Conservation (phyloP, 441 rosid genomes). For the Macaranga tanarius region DNA sequence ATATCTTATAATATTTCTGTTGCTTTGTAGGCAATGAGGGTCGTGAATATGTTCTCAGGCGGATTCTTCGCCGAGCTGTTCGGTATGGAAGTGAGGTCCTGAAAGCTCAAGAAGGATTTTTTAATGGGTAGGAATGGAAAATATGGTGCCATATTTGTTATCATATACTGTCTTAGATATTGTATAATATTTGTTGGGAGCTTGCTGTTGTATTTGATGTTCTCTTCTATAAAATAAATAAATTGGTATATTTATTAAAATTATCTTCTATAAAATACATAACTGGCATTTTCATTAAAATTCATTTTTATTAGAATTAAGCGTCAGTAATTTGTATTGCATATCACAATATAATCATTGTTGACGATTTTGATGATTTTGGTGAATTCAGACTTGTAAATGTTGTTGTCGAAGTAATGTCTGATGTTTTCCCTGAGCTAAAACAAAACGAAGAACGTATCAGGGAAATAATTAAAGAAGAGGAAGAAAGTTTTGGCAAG, state of each 20-base stretch:
- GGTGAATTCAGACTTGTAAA: constrained; percentile 67
- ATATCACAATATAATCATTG: neutral
- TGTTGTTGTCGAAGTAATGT: constrained; percentile 68
- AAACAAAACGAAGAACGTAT: constrained; percentile 74
- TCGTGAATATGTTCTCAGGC: constrained; percentile 94
- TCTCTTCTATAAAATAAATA: neutral
- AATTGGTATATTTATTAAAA: neutral
- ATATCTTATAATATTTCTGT: constrained; percentile 1
- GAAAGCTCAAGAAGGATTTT: constrained; percentile 90
- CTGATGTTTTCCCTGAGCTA: constrained; percentile 89
- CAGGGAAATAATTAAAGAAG: constrained; percentile 66
- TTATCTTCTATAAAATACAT: neutral
- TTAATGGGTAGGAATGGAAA: constrained; percentile 61
- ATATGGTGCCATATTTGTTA: neutral
- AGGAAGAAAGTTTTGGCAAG: constrained; percentile 93
- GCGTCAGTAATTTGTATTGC: neutral
- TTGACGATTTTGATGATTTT: constrained; percentile 7
- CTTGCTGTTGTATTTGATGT: neutral
- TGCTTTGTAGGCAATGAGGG: constrained; percentile 81
- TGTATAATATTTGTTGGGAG: too few species aligned
- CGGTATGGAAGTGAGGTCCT: constrained; percentile 93
- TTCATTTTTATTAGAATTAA: neutral
- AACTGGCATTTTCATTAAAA: neutral
- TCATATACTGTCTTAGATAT: neutral
- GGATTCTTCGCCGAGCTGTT: constrained; percentile 98